Evolutionary conservation across 495 filamentous ascomycete species (phyloP).

Genomic region (Cudoniella acicularis): DNA sequence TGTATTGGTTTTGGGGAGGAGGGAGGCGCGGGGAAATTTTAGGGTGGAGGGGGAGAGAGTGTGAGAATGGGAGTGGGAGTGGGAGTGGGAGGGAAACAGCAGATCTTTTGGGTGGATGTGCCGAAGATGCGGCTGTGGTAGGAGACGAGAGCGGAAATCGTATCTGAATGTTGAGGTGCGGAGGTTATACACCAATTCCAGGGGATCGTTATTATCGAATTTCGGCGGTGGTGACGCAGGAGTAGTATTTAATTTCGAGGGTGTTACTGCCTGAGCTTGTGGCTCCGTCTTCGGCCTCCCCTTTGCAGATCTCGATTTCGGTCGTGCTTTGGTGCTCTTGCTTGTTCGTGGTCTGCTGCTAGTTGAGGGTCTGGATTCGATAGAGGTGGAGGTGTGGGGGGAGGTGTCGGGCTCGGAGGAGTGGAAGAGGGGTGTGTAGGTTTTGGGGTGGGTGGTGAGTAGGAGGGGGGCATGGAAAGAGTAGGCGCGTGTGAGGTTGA

Average conservation of each 20-base stretch:
- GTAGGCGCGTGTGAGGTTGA: neutral
- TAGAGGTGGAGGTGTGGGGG: neutral
- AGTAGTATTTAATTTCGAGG: no score
- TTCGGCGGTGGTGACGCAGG: neutral
- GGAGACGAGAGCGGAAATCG: neutral
- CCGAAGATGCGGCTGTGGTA: neutral
- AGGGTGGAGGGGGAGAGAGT: neutral
- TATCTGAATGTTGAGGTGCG: neutral
- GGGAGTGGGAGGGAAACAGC: neutral
- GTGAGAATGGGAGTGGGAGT: neutral
- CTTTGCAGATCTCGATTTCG: no score
- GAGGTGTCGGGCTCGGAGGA: neutral
- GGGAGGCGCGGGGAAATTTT: neutral
- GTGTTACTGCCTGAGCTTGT: no score
- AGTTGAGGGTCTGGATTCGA: no score
- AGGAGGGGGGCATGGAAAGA: neutral
- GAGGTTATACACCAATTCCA: slow-evolving; percentile 10
- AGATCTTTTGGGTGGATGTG: neutral
- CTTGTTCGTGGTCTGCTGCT: no score
- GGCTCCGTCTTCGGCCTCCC: no score
- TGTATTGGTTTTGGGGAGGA: neutral
- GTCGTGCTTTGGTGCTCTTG: no score
- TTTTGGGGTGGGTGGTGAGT: neutral
- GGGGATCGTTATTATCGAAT: neutral
- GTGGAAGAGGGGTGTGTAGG: neutral